Percentiles rank a stretch among this genome's conserved stretches.
phyloP scores from a whole-genome alignment of 352 stramenopile species.

The Phytophthora crassamura region DNA sequence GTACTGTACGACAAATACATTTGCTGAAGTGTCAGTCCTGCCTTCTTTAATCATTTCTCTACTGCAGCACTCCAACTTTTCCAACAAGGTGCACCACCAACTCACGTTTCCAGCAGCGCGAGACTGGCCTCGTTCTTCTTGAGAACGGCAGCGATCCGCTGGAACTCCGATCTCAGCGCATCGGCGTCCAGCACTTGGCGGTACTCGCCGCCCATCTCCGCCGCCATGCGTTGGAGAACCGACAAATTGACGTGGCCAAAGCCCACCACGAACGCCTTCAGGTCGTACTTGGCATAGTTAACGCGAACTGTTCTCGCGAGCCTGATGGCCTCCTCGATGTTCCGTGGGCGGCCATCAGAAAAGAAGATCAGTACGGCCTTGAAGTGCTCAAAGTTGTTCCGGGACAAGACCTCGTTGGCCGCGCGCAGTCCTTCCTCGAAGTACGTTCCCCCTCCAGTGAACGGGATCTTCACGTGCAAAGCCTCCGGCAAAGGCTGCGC shows the following conservation, averaged over 20 bases:
- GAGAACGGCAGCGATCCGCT: slow-evolving; percentile 10
- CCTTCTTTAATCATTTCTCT: no score
- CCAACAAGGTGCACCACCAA: slow-evolving; percentile 48
- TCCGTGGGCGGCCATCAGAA: slow-evolving; percentile 46
- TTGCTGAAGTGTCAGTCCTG: no score
- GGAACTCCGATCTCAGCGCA: neutral
- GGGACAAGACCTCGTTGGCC: slow-evolving; percentile 60
- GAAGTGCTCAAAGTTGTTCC: slow-evolving; percentile 49
- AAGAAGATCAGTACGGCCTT: slow-evolving; percentile 37
- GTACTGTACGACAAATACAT: no score
- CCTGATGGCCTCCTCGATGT: slow-evolving; percentile 34
- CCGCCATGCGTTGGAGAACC: neutral
- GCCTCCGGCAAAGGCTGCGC: neutral
- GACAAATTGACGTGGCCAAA: slow-evolving; percentile 36
- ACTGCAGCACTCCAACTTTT: no score
- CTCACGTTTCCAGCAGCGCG: neutral
- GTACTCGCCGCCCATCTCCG: neutral
- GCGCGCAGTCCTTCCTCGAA: slow-evolving; percentile 42
- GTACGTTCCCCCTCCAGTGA: slow-evolving; percentile 36
- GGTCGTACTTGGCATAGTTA: slow-evolving; percentile 41
- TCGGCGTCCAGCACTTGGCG: neutral
- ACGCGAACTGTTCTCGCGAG: slow-evolving; percentile 49
- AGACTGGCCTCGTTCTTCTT: neutral
- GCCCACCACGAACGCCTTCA: slow-evolving; percentile 55
- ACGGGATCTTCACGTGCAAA: slow-evolving; percentile 21